Evolutionary conservation across 441 rosid genomes (phyloP).

Genomic region (Adansonia madagascariensis): DNA sequence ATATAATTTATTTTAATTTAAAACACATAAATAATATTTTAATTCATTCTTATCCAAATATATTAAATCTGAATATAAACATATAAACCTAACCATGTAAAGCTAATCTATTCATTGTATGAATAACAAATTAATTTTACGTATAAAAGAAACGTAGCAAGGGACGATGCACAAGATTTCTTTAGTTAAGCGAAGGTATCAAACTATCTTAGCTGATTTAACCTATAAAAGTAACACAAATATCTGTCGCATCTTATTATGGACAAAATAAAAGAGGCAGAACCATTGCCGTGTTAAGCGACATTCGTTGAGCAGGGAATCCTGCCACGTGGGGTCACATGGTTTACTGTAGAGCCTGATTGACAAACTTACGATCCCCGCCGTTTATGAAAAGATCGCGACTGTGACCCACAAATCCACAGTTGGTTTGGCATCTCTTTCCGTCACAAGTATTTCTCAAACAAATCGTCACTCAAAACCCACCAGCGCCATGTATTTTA

Average conservation of each 20-base stretch:
- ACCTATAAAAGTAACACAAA: neutral
- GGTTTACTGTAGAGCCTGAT: neutral
- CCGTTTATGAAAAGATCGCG: neutral
- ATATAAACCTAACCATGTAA: too few relatives aligned
- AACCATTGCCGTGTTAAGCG: neutral
- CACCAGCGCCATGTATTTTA: neutral
- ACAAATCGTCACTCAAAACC: slow-evolving; percentile 11
- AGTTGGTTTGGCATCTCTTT: neutral
- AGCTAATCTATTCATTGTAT: too few relatives aligned
- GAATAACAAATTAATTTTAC: too few relatives aligned
- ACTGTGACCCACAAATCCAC: neutral
- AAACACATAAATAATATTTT: too few relatives aligned
- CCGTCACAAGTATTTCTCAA: neutral
- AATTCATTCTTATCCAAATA: too few relatives aligned
- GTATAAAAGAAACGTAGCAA: too few relatives aligned
- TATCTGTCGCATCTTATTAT: neutral
- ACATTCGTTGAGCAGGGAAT: neutral
- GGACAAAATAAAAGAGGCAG: neutral
- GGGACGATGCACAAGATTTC: neutral
- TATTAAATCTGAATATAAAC: too few relatives aligned
- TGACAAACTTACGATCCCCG: neutral
- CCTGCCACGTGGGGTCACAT: slow-evolving; percentile 9
- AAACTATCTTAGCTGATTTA: neutral
- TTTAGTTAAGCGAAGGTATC: neutral
- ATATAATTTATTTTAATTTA: too few relatives aligned